Percentiles rank a stretch among this genome's conserved stretches.
Conservation (phyloP, 2,329 filamentous ascomycete genomes). For the Acephala macrosclerotiorum region DNA sequence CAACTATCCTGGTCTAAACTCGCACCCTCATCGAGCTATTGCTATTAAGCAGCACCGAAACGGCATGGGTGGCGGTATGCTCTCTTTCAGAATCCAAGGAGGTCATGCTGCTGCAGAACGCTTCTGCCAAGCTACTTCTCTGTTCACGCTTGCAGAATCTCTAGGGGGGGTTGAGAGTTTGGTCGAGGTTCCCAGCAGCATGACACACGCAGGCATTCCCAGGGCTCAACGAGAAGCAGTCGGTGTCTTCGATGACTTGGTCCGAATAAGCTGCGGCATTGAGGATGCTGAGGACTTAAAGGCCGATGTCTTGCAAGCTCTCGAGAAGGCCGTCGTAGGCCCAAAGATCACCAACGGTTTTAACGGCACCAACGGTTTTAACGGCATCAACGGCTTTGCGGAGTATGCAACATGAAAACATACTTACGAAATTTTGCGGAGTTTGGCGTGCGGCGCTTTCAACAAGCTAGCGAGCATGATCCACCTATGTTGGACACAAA, state of each 20-base stretch:
- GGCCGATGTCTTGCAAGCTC: slow-evolving; percentile 80
- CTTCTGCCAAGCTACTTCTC: slow-evolving; percentile 88
- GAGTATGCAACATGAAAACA: neutral
- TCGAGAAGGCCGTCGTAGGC: slow-evolving; percentile 68
- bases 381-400: neutral
- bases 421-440: neutral
- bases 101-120: slow-evolving; percentile 85
- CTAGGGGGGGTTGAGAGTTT: slow-evolving; percentile 92
- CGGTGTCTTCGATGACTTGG: slow-evolving; percentile 93
- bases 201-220: slow-evolving; percentile 98
- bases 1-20: slow-evolving; percentile 92
- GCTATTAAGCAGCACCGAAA: slow-evolving; percentile 91
- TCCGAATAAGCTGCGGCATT: slow-evolving; percentile 91
- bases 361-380: slow-evolving; percentile 20
- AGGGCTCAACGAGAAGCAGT: slow-evolving; percentile 88
- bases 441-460: slow-evolving; percentile 4
- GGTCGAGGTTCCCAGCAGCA: slow-evolving; percentile 89
- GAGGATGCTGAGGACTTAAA: slow-evolving; percentile 89
- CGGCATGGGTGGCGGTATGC: slow-evolving; percentile 95
- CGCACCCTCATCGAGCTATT: slow-evolving; percentile 85
- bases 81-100: slow-evolving; percentile 92
- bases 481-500: slow-evolving; percentile 6
- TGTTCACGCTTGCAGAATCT: slow-evolving; percentile 94
- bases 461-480: slow-evolving; percentile 12
- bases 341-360: slow-evolving; percentile 44